Evolutionary conservation across 768 basidiomycete genomes (phyloP).

Genomic region (Boletus barrowsii): DNA sequence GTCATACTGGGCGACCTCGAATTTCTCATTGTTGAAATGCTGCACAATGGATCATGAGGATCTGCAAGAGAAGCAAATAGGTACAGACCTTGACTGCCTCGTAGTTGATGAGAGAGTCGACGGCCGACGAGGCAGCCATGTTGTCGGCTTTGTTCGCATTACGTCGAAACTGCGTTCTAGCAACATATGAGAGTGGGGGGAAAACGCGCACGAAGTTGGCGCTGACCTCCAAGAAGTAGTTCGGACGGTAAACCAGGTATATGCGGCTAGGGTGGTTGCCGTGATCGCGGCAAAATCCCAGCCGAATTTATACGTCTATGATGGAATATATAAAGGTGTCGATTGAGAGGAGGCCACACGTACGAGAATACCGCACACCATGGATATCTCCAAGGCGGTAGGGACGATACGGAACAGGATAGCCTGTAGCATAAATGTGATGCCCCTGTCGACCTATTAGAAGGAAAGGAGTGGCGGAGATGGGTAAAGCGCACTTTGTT

Average conservation of each 20-base stretch:
- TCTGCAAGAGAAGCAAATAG: not conserved
- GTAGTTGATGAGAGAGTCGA: slow-evolving; percentile 96
- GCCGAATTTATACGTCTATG: slow-evolving; percentile 93
- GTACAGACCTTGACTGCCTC: slow-evolving; percentile 92
- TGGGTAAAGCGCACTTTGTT: slow-evolving; percentile 67
- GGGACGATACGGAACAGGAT: slow-evolving; percentile 94
- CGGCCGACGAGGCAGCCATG: slow-evolving; percentile 88
- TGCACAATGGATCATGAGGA: slow-evolving; percentile 29
- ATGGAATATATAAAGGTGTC: not conserved
- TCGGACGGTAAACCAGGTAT: slow-evolving; percentile 95
- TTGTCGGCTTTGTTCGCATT: slow-evolving; percentile 97
- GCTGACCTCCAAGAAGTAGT: slow-evolving; percentile 93
- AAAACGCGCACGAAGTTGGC: not conserved
- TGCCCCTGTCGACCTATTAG: slow-evolving; percentile 58
- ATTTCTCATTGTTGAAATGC: slow-evolving; percentile 97
- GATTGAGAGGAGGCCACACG: slow-evolving; percentile 22
- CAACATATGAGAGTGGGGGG: not conserved
- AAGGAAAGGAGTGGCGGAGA: not conserved
- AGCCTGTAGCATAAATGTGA: slow-evolving; percentile 90
- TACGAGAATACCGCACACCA: slow-evolving; percentile 97
- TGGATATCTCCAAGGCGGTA: slow-evolving; percentile 91
- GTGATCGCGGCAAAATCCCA: slow-evolving; percentile 97
- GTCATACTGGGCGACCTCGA: slow-evolving; percentile 90
- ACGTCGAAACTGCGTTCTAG: slow-evolving; percentile 87
- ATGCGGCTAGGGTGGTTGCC: slow-evolving; percentile 75